Evolutionary conservation across 371 early-diverging fungal species (phyloP), one percentile per base, ranked within the genome.

Genomic region (Mortierella polycephala): DNA sequence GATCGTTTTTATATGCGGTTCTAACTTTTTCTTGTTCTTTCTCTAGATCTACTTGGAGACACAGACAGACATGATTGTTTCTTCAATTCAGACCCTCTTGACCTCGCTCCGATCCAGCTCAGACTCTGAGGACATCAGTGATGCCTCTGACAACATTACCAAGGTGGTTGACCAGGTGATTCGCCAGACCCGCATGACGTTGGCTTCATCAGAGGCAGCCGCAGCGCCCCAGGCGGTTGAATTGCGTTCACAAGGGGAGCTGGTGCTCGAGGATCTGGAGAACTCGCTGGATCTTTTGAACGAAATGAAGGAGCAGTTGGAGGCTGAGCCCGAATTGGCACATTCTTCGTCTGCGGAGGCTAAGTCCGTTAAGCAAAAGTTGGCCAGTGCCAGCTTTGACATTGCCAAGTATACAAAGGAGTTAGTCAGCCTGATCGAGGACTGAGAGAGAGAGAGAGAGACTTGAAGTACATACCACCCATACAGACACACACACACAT

Each of bases 341-440:
- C 84, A 88, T 39, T 76, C 84, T 18, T 49, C 62, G 1, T 62
- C 79, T 20, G 66, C 81, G 13, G 82, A 85, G 57, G 85, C 91
- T 30, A 90, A 89, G 71, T 86, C 89, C 0, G 77, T 88, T 63
- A 97, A 96, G 82, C 94, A 96, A 70, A 86, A 91, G 75, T 82
- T 98, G 60, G 95, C 96, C 13, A 90, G 92, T 64, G 94, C 93
- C 12, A 85, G 92, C 23, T 95, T 95, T 79, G 97, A 98, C 72
- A 94, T 98, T 76, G 97, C 96, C 12, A 96, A 95, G 82, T 90
- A 83, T 67, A 91, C 92, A 30, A 93, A 93, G 73, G 92, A 91
- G 41, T 82, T 94, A 18, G 87, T 93, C 51, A 83, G 82, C 59
- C 77, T 90, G 57, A 70, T 85, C 30, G 82, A 84, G 49, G 77